These are phyloP conservation scores for Fulvia fulva DNA, from an alignment of 2,329 filamentous ascomycete genomes.

Conservation along the genomic window DNA sequence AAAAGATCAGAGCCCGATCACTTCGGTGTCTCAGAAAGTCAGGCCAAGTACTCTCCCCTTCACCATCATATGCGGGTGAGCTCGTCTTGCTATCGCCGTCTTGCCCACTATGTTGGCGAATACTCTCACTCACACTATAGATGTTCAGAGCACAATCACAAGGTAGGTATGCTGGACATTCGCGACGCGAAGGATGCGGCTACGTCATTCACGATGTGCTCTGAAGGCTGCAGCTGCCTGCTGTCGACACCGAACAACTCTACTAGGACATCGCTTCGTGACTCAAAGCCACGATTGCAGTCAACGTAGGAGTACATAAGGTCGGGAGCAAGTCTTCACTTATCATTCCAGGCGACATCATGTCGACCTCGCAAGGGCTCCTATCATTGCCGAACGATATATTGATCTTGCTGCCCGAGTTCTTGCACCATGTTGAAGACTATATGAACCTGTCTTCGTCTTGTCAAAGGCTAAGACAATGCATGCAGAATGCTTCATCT, in stretches of 20 bases:
- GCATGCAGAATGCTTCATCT: conserved; percentile 21
- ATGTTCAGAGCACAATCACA: no score
- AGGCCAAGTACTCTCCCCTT: no score
- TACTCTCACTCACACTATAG: no score
- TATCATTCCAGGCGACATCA: neutral
- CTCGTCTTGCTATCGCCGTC: no score
- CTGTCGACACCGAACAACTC: neutral
- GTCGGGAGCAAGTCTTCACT: neutral
- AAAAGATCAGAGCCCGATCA: no score
- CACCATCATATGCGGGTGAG: no score
- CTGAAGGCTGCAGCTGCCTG: neutral
- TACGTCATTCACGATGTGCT: neutral
- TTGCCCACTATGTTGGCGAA: no score
- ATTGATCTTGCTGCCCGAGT: conserved; percentile 18
- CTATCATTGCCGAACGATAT: conserved; percentile 19
- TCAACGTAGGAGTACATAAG: neutral
- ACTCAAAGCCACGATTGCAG: neutral
- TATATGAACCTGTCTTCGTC: conserved; percentile 29
- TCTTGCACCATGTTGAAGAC: conserved; percentile 34
- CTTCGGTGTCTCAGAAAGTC: no score
- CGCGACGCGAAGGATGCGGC: neutral
- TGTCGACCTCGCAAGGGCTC: neutral
- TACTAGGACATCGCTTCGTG: neutral
- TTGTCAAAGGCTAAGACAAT: conserved; percentile 28
- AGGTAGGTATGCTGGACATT: no score